These are phyloP conservation scores for Teunomyces gatunensis DNA, from an alignment of 805 yeast species.

Conservation along the genomic window DNA sequence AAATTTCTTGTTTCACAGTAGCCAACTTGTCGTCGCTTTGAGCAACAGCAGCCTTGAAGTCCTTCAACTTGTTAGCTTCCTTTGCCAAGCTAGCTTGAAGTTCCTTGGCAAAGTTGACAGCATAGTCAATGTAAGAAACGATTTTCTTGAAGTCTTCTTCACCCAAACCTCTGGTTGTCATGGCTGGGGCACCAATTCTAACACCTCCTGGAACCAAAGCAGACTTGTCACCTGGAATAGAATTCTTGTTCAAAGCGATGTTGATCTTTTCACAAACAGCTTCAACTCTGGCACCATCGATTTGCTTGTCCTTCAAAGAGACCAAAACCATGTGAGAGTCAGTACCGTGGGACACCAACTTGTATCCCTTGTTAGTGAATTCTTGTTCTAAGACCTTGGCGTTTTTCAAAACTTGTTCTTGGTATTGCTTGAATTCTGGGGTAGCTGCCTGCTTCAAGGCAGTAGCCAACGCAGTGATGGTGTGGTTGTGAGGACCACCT, in stretches of 20 bases:
- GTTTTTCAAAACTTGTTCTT: conserved; percentile 75
- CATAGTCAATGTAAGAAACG: conserved; percentile 74
- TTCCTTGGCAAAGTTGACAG: conserved; percentile 72
- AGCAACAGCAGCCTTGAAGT: conserved; percentile 81
- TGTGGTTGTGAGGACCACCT: conserved; percentile 99
- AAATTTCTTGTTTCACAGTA: conserved; percentile 71
- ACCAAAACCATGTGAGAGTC: conserved; percentile 91
- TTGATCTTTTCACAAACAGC: conserved; percentile 83
- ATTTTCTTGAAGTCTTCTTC: conserved; percentile 76
- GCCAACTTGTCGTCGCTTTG: conserved; percentile 64
- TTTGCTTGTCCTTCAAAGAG: conserved; percentile 70
- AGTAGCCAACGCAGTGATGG: conserved; percentile 92
- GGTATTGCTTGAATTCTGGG: conserved; percentile 87
- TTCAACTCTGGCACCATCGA: conserved; percentile 97
- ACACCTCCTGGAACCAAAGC: conserved; percentile 96
- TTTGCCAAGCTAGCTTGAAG: conserved; percentile 79
- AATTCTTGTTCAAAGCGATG: conserved; percentile 94
- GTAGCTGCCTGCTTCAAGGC: conserved; percentile 90
- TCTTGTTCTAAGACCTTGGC: conserved; percentile 75
- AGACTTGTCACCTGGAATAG: conserved; percentile 94
- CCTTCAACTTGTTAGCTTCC: conserved; percentile 93
- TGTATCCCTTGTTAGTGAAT: conserved; percentile 62
- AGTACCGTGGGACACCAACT: conserved; percentile 88
- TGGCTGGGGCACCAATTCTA: conserved; percentile 97
- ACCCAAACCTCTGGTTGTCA: conserved; percentile 93